phyloP scores from a whole-genome alignment of 495 filamentous ascomycete species.

The Xylaria sp. region DNA sequence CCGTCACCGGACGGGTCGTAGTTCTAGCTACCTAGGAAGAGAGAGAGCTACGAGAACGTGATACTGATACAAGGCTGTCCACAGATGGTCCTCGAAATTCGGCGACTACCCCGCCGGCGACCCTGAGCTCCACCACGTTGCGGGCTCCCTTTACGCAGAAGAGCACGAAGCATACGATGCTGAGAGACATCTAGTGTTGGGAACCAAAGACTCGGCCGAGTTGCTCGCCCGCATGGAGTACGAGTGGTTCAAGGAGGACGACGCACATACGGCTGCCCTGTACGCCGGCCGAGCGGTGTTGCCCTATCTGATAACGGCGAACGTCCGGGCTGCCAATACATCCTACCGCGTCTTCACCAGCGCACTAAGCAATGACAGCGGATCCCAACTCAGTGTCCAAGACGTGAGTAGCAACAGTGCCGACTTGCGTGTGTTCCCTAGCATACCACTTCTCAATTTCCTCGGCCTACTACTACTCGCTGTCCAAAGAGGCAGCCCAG shows the following conservation, averaged over 20 bases:
- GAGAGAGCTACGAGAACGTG: slow-evolving; percentile 16
- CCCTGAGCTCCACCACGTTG: slow-evolving; percentile 93
- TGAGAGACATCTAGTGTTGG: slow-evolving; percentile 86
- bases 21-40: slow-evolving; percentile 11
- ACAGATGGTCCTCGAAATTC: slow-evolving; percentile 81
- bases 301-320: slow-evolving; percentile 89
- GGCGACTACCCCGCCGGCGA: slow-evolving; percentile 92
- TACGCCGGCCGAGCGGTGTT: slow-evolving; percentile 91
- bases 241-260: slow-evolving; percentile 89
- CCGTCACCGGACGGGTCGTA: background rate
- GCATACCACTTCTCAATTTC: slow-evolving; percentile 91
- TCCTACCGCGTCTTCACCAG: slow-evolving; percentile 81
- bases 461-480: slow-evolving; percentile 81
- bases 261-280: slow-evolving; percentile 84
- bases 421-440: slow-evolving; percentile 84
- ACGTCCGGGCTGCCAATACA: slow-evolving; percentile 85
- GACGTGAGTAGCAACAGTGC: slow-evolving; percentile 77
- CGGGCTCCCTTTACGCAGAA: slow-evolving; percentile 85
- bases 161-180: slow-evolving; percentile 92
- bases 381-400: slow-evolving; percentile 71
- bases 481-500: slow-evolving; percentile 76
- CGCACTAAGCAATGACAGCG: slow-evolving; percentile 70
- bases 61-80: slow-evolving; percentile 28
- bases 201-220: slow-evolving; percentile 87
- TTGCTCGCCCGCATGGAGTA: slow-evolving; percentile 83